Conservation (phyloP, 306 rosid species). For the Fagus sylvatica region DNA sequence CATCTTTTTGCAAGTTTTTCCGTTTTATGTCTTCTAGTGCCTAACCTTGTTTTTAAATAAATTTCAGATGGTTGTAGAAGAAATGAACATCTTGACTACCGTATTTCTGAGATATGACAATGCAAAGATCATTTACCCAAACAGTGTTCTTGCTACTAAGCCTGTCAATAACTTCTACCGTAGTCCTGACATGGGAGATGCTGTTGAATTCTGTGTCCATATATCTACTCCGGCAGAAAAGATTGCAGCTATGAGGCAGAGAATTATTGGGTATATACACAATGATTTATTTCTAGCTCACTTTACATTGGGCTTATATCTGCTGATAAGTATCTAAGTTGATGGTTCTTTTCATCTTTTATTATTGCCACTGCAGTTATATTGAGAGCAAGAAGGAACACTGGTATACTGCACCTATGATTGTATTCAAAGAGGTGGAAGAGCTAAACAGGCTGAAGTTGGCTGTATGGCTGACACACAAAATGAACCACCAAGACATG, state of each 20-base stretch:
- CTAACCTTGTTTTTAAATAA: conserved; percentile 23
- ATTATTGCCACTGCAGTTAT: conserved; percentile 52
- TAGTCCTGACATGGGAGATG: conserved; percentile 91
- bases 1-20: not conserved
- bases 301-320: not conserved
- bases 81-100: conserved; percentile 95
- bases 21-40: not conserved
- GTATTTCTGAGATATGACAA: conserved; percentile 80
- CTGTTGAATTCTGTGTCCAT: conserved; percentile 71
- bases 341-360: not conserved
- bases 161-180: conserved; percentile 77
- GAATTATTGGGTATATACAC: conserved; percentile 54
- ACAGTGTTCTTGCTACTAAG: conserved; percentile 70
- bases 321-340: not conserved
- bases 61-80: conserved; percentile 94
- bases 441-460: conserved; percentile 48
- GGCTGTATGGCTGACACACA: conserved; percentile 73
- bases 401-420: conserved; percentile 69
- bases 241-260: conserved; percentile 56
- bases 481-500: conserved; percentile 81
- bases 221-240: conserved; percentile 76
- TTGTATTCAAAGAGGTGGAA: conserved; percentile 63
- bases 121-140: conserved; percentile 57
- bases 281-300: not conserved
- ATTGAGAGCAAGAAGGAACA: conserved; percentile 82